A percentile compares a stretch with the other conserved stretches of the same genome.
These are phyloP conservation scores for Tolypocladium inflatum DNA, from an alignment of 2,329 filamentous ascomycete genomes.

Conservation along the genomic window DNA sequence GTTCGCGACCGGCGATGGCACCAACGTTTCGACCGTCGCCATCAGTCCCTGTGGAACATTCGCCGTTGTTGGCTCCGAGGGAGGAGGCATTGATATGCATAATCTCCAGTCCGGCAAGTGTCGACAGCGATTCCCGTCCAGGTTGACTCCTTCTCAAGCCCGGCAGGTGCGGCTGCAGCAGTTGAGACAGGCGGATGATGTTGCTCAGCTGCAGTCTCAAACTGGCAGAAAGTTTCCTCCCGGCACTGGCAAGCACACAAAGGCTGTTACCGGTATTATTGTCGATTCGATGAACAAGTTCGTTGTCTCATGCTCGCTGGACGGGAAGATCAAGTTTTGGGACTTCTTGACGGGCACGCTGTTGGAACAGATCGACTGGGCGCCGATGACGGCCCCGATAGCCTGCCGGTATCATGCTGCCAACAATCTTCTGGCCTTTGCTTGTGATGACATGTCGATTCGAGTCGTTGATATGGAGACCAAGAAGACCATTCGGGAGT, in stretches of 20 bases:
- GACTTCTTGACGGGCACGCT: slow-evolving; percentile 79
- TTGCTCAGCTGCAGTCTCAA: slow-evolving; percentile 43
- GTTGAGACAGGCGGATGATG: slow-evolving; percentile 46
- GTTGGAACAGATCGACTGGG: slow-evolving; percentile 74
- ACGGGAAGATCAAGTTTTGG: slow-evolving; percentile 97
- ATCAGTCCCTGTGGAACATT: slow-evolving; percentile 92
- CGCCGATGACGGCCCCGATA: slow-evolving; percentile 62
- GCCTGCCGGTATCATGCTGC: slow-evolving; percentile 71
- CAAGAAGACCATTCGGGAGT: slow-evolving; percentile 81
- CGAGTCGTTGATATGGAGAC: slow-evolving; percentile 87
- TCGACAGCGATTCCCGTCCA: slow-evolving; percentile 78
- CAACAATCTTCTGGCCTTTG: slow-evolving; percentile 79
- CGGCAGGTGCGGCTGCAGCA: slow-evolving; percentile 63
- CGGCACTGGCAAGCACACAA: slow-evolving; percentile 65
- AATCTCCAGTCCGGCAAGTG: slow-evolving; percentile 91
- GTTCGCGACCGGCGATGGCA: slow-evolving; percentile 74
- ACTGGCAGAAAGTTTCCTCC: slow-evolving; percentile 31
- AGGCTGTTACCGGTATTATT: slow-evolving; percentile 74
- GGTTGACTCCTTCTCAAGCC: slow-evolving; percentile 67
- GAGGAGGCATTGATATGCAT: slow-evolving; percentile 85
- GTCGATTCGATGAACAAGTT: slow-evolving; percentile 84
- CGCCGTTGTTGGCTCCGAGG: slow-evolving; percentile 76
- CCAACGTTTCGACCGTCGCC: slow-evolving; percentile 76
- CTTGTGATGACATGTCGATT: slow-evolving; percentile 81
- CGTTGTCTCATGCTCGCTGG: slow-evolving; percentile 76